Percentiles rank a stretch among this genome's conserved stretches.
Conservation (phyloP, 2,329 filamentous ascomycete genomes). For the Fonsecaea pedrosoi region DNA sequence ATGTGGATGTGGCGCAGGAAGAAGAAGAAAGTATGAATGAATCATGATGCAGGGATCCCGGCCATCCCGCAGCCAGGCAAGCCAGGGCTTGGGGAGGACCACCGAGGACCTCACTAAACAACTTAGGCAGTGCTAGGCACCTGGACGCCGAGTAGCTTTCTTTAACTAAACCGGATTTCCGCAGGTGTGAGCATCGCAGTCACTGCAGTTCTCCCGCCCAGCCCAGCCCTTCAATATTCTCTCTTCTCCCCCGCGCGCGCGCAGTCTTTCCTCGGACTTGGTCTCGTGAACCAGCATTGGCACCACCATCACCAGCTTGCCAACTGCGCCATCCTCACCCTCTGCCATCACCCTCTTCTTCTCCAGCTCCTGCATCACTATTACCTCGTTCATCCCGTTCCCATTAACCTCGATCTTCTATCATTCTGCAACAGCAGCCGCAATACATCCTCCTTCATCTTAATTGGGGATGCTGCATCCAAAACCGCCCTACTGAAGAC, state of each 20-base stretch:
- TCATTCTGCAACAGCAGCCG: not conserved
- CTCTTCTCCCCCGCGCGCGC: not conserved
- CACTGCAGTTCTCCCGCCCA: not conserved
- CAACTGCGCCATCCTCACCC: not conserved
- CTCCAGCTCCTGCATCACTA: conserved; percentile 1
- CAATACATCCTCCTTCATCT: not conserved
- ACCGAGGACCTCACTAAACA: not conserved
- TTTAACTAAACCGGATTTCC: conserved; percentile 7
- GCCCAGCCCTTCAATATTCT: not conserved
- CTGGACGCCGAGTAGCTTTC: not conserved
- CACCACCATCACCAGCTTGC: not conserved
- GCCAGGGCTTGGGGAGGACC: not conserved
- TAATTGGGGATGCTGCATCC: not conserved
- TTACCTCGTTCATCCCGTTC: not conserved
- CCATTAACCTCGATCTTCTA: not conserved
- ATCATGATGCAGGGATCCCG: not conserved
- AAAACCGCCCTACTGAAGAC: not conserved
- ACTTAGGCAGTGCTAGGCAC: not conserved
- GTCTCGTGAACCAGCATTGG: not conserved
- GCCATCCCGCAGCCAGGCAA: not conserved
- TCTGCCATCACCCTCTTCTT: conserved; percentile 9
- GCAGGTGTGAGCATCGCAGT: not conserved
- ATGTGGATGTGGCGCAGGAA: not conserved
- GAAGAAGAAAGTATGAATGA: not conserved
- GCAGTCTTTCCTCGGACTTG: not conserved